Evolutionary conservation across 106 monocot genomes (phyloP).

Genomic region (Cymbidium sinense): DNA sequence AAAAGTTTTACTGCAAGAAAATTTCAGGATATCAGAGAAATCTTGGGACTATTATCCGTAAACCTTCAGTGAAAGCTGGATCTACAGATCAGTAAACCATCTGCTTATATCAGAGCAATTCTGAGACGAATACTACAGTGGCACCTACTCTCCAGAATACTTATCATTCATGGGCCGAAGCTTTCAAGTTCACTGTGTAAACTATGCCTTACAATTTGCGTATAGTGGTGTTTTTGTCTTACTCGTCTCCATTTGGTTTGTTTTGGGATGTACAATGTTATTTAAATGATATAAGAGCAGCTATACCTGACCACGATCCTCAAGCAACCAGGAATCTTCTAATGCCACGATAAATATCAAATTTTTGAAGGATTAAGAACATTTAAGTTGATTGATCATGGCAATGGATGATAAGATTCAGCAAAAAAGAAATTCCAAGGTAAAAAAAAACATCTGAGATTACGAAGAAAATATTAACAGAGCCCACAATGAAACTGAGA

Average conservation of each 20-base stretch:
- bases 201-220: not conserved
- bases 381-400: no score
- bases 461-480: not conserved
- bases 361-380: no score
- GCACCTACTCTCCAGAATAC: not conserved
- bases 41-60: not conserved
- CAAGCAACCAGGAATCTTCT: not conserved
- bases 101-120: not conserved
- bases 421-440: no score
- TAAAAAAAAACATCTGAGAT: not conserved
- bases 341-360: not conserved
- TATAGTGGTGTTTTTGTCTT: not conserved
- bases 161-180: not conserved
- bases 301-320: not conserved
- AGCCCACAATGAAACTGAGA: not conserved
- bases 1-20: not conserved
- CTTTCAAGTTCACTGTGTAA: not conserved
- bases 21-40: not conserved
- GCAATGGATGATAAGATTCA: no score
- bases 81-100: not conserved
- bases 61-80: not conserved
- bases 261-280: not conserved
- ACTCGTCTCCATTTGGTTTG: not conserved
- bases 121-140: not conserved
- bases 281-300: not conserved